Conservation (phyloP, 371 early-diverging fungal species). For the Massospora cicadina region DNA sequence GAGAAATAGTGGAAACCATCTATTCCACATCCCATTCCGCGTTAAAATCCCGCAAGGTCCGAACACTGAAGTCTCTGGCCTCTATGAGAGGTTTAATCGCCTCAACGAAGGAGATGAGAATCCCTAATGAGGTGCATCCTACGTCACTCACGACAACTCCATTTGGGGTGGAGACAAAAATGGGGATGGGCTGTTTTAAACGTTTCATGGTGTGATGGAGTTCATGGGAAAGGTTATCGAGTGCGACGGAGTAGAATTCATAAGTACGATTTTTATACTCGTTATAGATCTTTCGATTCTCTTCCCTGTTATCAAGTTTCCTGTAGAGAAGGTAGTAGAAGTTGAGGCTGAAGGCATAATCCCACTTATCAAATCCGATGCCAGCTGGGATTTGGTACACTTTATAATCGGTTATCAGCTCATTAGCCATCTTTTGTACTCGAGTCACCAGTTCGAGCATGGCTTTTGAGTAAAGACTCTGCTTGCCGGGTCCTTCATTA, state of each 20-base stretch:
- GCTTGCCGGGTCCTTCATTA: background rate
- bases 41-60: background rate
- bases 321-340: background rate
- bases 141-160: background rate
- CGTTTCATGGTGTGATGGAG: background rate
- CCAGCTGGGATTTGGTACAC: background rate
- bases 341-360: background rate
- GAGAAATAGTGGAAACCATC: background rate
- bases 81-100: background rate
- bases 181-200: background rate
- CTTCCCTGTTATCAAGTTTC: background rate
- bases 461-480: background rate
- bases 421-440: background rate
- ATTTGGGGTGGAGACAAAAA: background rate
- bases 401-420: background rate
- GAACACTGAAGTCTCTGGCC: background rate
- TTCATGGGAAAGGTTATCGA: background rate
- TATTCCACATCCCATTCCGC: background rate
- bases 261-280: background rate
- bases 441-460: background rate
- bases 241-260: background rate
- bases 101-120: background rate
- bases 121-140: background rate
- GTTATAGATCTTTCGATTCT: background rate
- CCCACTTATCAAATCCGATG: background rate